These are phyloP conservation scores for Colletotrichum sp. DNA, from an alignment of 2,329 filamentous ascomycete genomes.

Conservation along the genomic window DNA sequence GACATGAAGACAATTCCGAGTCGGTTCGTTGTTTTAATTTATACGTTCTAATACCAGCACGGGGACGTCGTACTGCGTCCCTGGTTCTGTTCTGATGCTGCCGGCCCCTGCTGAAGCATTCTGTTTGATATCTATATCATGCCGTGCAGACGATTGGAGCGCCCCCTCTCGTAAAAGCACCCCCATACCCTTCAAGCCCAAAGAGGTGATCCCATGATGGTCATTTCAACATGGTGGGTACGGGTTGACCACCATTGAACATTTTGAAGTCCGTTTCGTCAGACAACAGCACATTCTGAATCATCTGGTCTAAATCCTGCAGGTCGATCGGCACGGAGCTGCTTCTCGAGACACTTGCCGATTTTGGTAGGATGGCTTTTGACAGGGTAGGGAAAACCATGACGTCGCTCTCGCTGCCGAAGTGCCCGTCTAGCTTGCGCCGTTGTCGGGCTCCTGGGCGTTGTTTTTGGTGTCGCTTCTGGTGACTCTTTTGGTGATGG, in stretches of 20 bases:
- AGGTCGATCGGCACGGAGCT: background rate
- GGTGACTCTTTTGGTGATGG: background rate
- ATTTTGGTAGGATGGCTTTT: background rate
- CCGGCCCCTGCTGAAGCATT: background rate
- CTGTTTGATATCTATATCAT: background rate
- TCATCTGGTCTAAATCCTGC: background rate
- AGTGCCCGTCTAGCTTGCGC: background rate
- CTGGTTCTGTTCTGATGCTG: conserved; percentile 16
- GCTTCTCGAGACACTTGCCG: background rate
- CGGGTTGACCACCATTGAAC: background rate
- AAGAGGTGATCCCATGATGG: background rate
- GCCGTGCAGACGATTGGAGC: background rate
- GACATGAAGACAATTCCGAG: background rate
- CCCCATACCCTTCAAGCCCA: background rate
- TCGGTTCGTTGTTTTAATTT: conserved; percentile 5
- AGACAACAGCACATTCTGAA: background rate
- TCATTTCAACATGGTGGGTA: background rate
- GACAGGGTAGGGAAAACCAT: background rate
- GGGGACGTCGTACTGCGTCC: conserved; percentile 20
- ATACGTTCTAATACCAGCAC: conserved; percentile 21
- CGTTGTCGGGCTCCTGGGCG: background rate
- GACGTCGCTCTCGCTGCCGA: background rate
- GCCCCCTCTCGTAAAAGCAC: background rate
- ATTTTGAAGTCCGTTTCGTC: background rate
- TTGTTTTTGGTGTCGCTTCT: background rate